Conservation (phyloP, 1,139 yeast species). For the Blastobotrys illinoisensis region DNA sequence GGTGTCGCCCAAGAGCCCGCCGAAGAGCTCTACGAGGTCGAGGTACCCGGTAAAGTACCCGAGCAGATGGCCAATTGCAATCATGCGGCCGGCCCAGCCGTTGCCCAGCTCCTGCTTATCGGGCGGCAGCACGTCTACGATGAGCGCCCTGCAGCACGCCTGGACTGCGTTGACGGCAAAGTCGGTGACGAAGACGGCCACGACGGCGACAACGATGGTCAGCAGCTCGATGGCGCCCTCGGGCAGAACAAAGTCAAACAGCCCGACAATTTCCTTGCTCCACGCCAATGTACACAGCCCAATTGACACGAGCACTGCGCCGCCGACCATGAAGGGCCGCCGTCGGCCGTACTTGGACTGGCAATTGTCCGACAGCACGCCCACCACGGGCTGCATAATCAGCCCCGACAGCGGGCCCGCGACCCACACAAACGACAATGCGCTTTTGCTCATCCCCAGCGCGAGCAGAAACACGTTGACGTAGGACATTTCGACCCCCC, state of each 20-base stretch:
- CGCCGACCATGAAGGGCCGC: conserved; percentile 50
- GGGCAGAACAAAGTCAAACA: conserved; percentile 11
- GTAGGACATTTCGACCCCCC: conserved; percentile 40
- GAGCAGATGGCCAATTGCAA: conserved; percentile 50
- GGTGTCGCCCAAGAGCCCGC: conserved; percentile 40
- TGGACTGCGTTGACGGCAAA: conserved; percentile 54
- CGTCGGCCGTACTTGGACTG: conserved; percentile 44
- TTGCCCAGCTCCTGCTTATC: conserved; percentile 52
- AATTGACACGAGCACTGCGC: conserved; percentile 42
- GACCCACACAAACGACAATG: conserved; percentile 52
- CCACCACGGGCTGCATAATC: conserved; percentile 55
- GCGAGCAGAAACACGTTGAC: conserved; percentile 40
- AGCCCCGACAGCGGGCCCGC: conserved; percentile 61
- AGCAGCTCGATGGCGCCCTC: conserved; percentile 1
- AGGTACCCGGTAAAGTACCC: conserved; percentile 48
- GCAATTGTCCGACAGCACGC: conserved; percentile 49
- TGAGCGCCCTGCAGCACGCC: conserved; percentile 54
- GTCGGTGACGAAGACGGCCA: conserved; percentile 48
- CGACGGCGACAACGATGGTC: conserved; percentile 42
- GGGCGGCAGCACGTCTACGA: conserved; percentile 52
- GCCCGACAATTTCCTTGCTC: conserved; percentile 36
- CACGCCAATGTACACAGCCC: conserved; percentile 45
- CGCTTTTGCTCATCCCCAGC: conserved; percentile 48
- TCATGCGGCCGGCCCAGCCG: conserved; percentile 72
- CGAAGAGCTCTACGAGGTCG: conserved; percentile 35